Evolutionary conservation across 306 rosid genomes (phyloP).

Genomic region (Prosopis cineraria): DNA sequence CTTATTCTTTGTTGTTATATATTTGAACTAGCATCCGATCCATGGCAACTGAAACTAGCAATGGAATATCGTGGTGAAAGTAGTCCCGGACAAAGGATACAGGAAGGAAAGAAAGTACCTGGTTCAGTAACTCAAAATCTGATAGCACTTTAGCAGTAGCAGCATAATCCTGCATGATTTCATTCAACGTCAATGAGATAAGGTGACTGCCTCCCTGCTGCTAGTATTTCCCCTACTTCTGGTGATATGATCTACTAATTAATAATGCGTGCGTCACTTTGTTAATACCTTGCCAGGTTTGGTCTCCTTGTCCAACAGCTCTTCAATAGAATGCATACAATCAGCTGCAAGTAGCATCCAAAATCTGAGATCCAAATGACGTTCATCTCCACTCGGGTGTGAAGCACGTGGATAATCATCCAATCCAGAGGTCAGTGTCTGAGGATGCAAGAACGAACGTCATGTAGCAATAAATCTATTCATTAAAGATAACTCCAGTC

Average conservation of each 20-base stretch:
- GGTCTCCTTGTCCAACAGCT: constrained; percentile 54
- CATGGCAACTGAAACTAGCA: constrained; percentile 19
- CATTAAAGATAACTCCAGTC: constrained; percentile 18
- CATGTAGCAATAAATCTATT: constrained; percentile 28
- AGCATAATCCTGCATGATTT: constrained; percentile 69
- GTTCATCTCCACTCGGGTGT: constrained; percentile 88
- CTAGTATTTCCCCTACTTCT: not conserved
- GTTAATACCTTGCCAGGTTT: constrained; percentile 57
- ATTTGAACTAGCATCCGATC: not conserved
- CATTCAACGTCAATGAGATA: constrained; percentile 28
- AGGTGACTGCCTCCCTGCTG: not conserved
- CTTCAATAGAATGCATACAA: constrained; percentile 75
- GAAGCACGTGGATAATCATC: constrained; percentile 99
- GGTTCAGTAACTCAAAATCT: constrained; percentile 75
- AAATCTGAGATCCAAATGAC: constrained; percentile 90
- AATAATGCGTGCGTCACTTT: not conserved
- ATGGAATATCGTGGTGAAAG: constrained; percentile 30
- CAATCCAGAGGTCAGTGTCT: constrained; percentile 90
- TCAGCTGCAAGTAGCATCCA: constrained; percentile 99
- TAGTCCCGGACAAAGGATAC: constrained; percentile 23
- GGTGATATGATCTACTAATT: not conserved
- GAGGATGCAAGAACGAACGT: constrained; percentile 40
- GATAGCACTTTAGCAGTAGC: constrained; percentile 63
- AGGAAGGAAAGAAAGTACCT: constrained; percentile 50
- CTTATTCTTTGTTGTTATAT: not conserved